phyloP scores from a whole-genome alignment of 2,329 filamentous ascomycete genomes.

The Neopestalotiopsis sp. region DNA sequence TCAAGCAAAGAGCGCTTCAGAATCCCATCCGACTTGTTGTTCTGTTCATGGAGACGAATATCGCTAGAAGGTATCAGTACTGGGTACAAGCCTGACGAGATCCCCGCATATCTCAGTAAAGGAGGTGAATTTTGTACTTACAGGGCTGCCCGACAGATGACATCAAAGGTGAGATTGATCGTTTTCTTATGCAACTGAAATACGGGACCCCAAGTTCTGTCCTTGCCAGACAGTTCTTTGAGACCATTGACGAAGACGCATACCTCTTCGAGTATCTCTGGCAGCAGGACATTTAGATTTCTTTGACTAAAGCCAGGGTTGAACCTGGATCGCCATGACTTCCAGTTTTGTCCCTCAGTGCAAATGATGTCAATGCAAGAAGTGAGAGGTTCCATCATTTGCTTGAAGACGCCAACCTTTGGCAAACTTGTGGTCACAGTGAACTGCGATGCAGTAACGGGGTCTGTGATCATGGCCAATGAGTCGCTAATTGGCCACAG shows the following conservation, averaged over 20 bases:
- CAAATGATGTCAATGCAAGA: slow-evolving; percentile 33
- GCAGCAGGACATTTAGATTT: slow-evolving; percentile 39
- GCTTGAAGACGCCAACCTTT: neutral
- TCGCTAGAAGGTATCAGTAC: neutral
- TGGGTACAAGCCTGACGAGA: neutral
- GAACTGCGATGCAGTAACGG: neutral
- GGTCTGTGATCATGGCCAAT: neutral
- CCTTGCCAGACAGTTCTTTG: slow-evolving; percentile 29
- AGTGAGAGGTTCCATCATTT: slow-evolving; percentile 28
- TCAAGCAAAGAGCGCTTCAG: neutral
- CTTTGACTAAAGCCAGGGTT: slow-evolving; percentile 43
- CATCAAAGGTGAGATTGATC: slow-evolving; percentile 44
- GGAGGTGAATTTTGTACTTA: slow-evolving; percentile 22
- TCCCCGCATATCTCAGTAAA: neutral
- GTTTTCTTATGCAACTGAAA: slow-evolving; percentile 40
- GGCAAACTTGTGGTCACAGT: slow-evolving; percentile 3
- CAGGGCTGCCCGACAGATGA: slow-evolving; percentile 43
- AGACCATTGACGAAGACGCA: slow-evolving; percentile 39
- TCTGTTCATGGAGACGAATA: neutral
- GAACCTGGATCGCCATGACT: slow-evolving; percentile 30
- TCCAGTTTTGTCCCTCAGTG: slow-evolving; percentile 32
- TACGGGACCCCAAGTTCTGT: slow-evolving; percentile 35
- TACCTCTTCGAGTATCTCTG: slow-evolving; percentile 43
- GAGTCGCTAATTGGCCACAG: slow-evolving; percentile 30
- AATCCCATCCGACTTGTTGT: neutral